Evolutionary conservation across 164 flowering plant genomes (phyloP).

Genomic region (Nymphaea thermarum): DNA sequence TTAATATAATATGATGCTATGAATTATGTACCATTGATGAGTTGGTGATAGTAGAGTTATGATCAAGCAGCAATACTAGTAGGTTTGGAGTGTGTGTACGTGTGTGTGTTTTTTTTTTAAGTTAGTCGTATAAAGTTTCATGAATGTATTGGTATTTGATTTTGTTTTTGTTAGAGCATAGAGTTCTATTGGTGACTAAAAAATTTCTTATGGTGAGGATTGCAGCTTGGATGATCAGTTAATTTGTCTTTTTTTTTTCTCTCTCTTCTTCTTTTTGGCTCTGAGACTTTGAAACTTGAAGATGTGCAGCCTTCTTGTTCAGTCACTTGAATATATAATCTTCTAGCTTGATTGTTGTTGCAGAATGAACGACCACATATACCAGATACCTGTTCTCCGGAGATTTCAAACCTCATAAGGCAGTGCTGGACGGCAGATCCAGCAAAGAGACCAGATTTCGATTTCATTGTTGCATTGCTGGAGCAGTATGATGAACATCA

Average conservation of each 20-base stretch:
- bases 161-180: not conserved
- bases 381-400: slow-evolving; percentile 82
- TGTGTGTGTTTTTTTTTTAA: no score
- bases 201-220: no score
- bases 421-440: slow-evolving; percentile 91
- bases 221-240: not conserved
- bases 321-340: not conserved
- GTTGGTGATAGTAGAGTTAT: no score
- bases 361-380: slow-evolving; percentile 89
- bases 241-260: not conserved
- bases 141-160: not conserved
- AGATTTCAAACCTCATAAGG: slow-evolving; percentile 72
- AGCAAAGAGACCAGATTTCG: slow-evolving; percentile 83
- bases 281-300: not conserved
- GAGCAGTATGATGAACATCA: slow-evolving; percentile 78
- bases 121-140: not conserved
- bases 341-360: slow-evolving; percentile 1
- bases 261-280: not conserved
- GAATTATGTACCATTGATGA: no score
- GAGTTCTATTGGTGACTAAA: no score
- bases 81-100: no score
- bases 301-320: not conserved
- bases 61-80: no score
- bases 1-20: no score
- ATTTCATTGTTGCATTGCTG: slow-evolving; percentile 48